Conservation (phyloP, 176 grass and related monocot genomes). For the Lolium multiflorum region DNA sequence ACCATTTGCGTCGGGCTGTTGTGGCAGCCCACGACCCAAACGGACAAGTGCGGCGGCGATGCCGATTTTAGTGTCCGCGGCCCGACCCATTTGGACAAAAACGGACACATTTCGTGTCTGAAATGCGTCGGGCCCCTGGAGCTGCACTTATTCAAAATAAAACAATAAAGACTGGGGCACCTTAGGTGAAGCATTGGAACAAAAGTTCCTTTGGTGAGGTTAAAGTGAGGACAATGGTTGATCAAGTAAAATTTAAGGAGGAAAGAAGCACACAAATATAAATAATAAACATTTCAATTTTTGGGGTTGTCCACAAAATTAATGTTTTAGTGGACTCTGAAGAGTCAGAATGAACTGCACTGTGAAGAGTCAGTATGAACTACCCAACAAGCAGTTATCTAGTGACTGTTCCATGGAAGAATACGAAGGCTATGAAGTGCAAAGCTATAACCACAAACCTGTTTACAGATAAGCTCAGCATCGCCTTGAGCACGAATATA, state of each 20-base stretch:
- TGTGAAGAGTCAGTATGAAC: background rate
- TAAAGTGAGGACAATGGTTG: background rate
- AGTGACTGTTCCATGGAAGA: background rate
- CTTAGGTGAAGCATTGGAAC: background rate
- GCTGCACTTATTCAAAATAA: slow-evolving; percentile 26
- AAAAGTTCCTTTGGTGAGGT: background rate
- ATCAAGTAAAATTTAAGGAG: background rate
- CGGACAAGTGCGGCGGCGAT: too few relatives aligned
- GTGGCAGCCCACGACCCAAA: too few relatives aligned
- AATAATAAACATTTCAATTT: background rate
- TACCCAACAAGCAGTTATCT: background rate
- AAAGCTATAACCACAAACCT: slow-evolving; percentile 47
- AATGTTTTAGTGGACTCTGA: slow-evolving; percentile 1
- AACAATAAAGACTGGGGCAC: background rate
- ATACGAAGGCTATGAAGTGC: slow-evolving; percentile 12
- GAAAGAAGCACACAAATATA: background rate
- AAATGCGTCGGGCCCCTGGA: too few relatives aligned
- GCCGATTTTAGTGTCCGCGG: too few relatives aligned
- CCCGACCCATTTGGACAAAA: too few relatives aligned
- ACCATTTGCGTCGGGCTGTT: too few relatives aligned
- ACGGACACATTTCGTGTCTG: too few relatives aligned
- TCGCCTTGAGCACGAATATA: slow-evolving; percentile 77
- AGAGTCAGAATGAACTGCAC: background rate
- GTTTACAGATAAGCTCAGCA: slow-evolving; percentile 76
- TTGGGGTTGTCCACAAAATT: background rate